Evolutionary conservation across 2,329 filamentous ascomycete genomes (phyloP).

Genomic region (Diaporthe sp.): DNA sequence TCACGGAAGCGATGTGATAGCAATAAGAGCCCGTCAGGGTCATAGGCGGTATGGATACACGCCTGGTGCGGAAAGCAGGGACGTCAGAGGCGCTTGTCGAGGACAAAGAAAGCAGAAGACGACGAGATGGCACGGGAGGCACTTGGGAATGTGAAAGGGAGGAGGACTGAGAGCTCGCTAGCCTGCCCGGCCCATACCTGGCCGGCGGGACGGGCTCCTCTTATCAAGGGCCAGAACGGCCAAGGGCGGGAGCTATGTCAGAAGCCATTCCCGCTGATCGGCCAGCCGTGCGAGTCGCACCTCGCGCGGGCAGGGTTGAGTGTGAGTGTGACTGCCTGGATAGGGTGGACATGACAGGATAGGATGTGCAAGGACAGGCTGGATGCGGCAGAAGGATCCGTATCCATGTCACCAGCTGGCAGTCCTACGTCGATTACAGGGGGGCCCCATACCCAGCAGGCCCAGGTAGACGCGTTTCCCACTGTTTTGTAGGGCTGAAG

Average conservation of each 20-base stretch:
- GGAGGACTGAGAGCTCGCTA: slow-evolving; percentile 20
- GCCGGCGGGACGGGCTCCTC: slow-evolving; percentile 5
- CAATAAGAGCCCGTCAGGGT: neutral
- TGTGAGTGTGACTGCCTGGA: slow-evolving; percentile 36
- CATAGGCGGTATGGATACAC: slow-evolving; percentile 4
- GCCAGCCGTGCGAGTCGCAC: slow-evolving; percentile 11
- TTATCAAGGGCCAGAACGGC: slow-evolving; percentile 30
- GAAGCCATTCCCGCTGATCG: slow-evolving; percentile 17
- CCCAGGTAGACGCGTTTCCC: slow-evolving; percentile 12
- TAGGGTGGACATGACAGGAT: slow-evolving; percentile 6
- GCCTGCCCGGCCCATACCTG: slow-evolving; percentile 24
- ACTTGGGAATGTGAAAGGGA: slow-evolving; percentile 9
- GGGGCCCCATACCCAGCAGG: neutral
- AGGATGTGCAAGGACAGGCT: slow-evolving; percentile 15
- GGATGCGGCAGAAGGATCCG: slow-evolving; percentile 2
- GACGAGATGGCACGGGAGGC: neutral
- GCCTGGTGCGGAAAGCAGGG: slow-evolving; percentile 26
- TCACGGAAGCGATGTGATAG: slow-evolving; percentile 24
- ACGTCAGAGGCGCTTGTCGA: slow-evolving; percentile 27
- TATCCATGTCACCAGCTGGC: slow-evolving; percentile 32
- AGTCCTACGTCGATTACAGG: slow-evolving; percentile 29
- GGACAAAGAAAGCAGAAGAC: slow-evolving; percentile 13
- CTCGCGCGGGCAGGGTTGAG: slow-evolving; percentile 16
- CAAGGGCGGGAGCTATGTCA: slow-evolving; percentile 33
- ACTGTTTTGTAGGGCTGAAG: slow-evolving; percentile 31